Conservation (phyloP, 805 yeast species). For the Monosporozyma siamensis region DNA sequence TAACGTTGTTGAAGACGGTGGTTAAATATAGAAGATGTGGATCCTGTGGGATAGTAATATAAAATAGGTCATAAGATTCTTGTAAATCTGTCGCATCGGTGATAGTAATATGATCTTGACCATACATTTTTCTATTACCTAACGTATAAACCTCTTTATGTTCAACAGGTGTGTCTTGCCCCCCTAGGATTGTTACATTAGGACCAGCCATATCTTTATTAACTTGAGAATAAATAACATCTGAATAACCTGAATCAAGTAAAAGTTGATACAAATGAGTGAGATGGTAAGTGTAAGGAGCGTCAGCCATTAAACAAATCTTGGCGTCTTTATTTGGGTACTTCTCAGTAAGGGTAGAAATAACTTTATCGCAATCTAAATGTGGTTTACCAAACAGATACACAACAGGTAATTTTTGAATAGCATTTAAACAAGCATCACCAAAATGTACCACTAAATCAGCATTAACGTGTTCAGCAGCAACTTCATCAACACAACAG, state of each 20-base stretch:
- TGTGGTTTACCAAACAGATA: conserved; percentile 71
- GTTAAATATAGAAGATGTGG: conserved; percentile 70
- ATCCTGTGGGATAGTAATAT: conserved; percentile 63
- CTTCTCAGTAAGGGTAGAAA: conserved; percentile 33
- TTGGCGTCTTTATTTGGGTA: conserved; percentile 35
- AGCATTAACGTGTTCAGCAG: conserved; percentile 84
- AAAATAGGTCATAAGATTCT: conserved; percentile 51
- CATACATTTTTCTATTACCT: conserved; percentile 28
- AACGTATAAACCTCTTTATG: conserved; percentile 23
- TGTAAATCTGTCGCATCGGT: conserved; percentile 19
- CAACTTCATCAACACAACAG: conserved; percentile 95
- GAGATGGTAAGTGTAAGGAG: conserved; percentile 50
- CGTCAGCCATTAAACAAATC: conserved; percentile 64
- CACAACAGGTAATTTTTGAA: conserved; percentile 60
- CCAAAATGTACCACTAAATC: conserved; percentile 90
- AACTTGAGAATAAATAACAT: conserved; percentile 35
- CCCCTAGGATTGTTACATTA: conserved; percentile 37
- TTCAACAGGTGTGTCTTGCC: conserved; percentile 10
- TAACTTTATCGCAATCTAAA: conserved; percentile 36
- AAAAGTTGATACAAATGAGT: conserved; percentile 31
- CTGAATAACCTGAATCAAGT: conserved; percentile 24
- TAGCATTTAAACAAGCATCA: conserved; percentile 82
- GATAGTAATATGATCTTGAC: conserved; percentile 8
- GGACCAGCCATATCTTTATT: conserved; percentile 26
- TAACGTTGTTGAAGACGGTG: conserved; percentile 53